These are phyloP conservation scores for Ogataea methylovora DNA, from an alignment of 805 yeast genomes.

Conservation along the genomic window DNA sequence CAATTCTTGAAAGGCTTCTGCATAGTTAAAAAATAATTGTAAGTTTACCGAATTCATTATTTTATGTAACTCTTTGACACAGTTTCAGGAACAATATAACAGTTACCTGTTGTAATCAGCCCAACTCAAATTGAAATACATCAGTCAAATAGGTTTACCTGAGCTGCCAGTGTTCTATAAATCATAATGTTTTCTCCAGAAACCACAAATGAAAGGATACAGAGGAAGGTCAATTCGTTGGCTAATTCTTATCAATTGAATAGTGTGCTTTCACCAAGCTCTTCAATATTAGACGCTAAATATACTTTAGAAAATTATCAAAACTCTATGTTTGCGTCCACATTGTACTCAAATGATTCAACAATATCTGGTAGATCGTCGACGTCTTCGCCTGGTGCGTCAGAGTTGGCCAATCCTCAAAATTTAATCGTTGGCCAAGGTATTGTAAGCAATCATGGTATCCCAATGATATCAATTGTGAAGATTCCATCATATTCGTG, in stretches of 20 bases:
- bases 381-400: too few relatives aligned
- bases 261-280: conserved; percentile 7
- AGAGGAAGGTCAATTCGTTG: conserved; percentile 12
- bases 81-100: too few relatives aligned
- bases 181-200: conserved; percentile 10
- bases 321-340: conserved; percentile 16
- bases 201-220: conserved; percentile 8
- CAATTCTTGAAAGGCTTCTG: too few relatives aligned
- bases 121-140: too few relatives aligned
- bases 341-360: conserved; percentile 10
- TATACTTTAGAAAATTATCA: conserved; percentile 14
- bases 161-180: too few relatives aligned
- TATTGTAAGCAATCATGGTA: conserved; percentile 24
- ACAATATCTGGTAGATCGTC: too few relatives aligned
- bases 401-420: conserved; percentile 10
- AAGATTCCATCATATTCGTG: conserved; percentile 28
- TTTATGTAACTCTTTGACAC: too few relatives aligned
- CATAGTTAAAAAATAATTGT: too few relatives aligned
- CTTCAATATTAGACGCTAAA: conserved; percentile 11
- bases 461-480: conserved; percentile 22
- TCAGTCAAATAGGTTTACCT: too few relatives aligned
- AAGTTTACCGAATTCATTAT: too few relatives aligned
- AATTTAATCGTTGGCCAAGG: conserved; percentile 26
- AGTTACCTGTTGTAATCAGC: too few relatives aligned
- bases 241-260: conserved; percentile 17